phyloP scores from a whole-genome alignment of 495 filamentous ascomycete genomes.

The Aspergillus steynii region DNA sequence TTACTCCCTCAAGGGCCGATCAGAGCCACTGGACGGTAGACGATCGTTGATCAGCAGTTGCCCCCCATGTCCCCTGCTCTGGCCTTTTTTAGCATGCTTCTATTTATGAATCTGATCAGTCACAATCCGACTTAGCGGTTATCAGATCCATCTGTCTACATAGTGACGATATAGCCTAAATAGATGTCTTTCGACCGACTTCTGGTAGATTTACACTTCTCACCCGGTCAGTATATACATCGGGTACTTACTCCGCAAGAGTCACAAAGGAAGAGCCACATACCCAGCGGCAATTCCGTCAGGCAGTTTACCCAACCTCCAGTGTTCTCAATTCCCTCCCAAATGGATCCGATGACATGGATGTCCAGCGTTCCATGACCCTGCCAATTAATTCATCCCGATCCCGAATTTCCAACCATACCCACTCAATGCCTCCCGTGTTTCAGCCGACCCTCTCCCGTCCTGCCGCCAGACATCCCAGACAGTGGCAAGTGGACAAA shows the following conservation, averaged over 20 bases:
- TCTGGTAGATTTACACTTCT: too few relatives aligned
- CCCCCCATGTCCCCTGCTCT: constrained; percentile 1
- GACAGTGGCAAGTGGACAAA: too few relatives aligned
- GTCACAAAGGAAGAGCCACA: too few relatives aligned
- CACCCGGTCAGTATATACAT: too few relatives aligned
- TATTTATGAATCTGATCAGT: constrained; percentile 5
- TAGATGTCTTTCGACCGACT: neutral
- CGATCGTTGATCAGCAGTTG: constrained; percentile 11
- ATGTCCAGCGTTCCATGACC: neutral
- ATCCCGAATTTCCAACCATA: neutral
- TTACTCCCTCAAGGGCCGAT: neutral
- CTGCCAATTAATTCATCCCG: too few relatives aligned
- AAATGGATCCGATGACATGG: neutral
- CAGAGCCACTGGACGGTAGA: neutral
- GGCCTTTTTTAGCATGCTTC: constrained; percentile 5
- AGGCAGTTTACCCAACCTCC: too few relatives aligned
- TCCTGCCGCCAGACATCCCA: too few relatives aligned
- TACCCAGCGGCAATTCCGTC: too few relatives aligned
- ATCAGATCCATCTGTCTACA: neutral
- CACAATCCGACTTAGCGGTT: neutral
- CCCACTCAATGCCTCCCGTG: neutral
- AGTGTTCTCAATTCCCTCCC: neutral
- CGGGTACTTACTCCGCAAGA: too few relatives aligned
- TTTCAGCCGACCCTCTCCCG: neutral
- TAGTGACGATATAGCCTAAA: neutral